Base-by-base conservation (phyloP, 257 asterid species). In the Solanum commersonii region DNA sequence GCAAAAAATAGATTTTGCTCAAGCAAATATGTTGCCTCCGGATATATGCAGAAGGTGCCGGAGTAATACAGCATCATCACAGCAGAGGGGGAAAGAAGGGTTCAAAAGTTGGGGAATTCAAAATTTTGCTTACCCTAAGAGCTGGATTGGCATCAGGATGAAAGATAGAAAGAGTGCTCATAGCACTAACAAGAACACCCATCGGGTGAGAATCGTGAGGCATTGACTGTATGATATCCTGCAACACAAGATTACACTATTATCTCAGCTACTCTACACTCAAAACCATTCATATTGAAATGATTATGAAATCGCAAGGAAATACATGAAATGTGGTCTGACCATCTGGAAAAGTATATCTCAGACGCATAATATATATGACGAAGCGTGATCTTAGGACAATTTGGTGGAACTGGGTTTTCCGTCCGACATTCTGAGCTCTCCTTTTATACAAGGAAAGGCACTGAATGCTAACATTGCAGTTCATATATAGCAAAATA, bases 131-230 rank as follows among this genome's bases (percentile, higher is more conserved):
- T 93, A 97, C 99, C 88, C 97, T 94, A 87, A 97, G 93, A 88
- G 98, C 98, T 67, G 99, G 99, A 92, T 97, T 97, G 29, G 99
- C 98, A 95, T 96, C 98, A 16, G 98, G 99, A 91, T 96, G 99
- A 83, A 95, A 96, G 88, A 96, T 91, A 20, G 99, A 96, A 73
- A 96, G 98, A 76, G 98, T 94, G 89, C 99, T 95, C 98, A 96
- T 92, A 63, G 98, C 95, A 87, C 98, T 94, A 88, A 96, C 98
- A 88, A 96, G 98, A 89, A 96, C 99, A 89, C 99, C 99, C 99
- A 96, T 95, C 18, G 99, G 99, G 91, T 96, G 99, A 88, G 99
- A 98, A 92, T 96, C 98, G 90, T 96, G 99, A 83, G 98, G 99
- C 98, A 96, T 96, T 67, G 98, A 92, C 89, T 95, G 98, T 91